A percentile compares a stretch with the other conserved stretches of the same genome.
phyloP scores from a whole-genome alignment of 2,329 filamentous ascomycete genomes.

The Phyllosticta capitalensis region DNA sequence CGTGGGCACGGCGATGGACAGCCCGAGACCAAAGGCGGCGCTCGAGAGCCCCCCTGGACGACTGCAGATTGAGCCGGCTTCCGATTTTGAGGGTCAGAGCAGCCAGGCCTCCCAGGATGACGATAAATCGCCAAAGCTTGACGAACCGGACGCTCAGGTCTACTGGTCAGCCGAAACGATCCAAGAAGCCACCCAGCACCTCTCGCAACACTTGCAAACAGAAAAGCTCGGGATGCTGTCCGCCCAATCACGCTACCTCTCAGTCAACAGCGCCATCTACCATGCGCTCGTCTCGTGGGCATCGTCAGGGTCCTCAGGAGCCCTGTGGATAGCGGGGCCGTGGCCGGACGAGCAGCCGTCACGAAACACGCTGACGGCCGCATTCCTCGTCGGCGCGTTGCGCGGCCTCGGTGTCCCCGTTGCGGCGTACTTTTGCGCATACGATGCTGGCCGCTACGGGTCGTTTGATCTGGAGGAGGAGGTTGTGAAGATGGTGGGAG shows the following conservation, averaged over 20 bases:
- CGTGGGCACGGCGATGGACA: background rate
- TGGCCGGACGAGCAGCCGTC: background rate
- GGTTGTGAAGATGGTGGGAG: background rate
- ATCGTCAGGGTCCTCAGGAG: background rate
- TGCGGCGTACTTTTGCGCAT: slow-evolving; percentile 13
- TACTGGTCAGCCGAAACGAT: background rate
- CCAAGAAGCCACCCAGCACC: background rate
- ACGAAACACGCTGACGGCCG: background rate
- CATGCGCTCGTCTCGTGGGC: background rate
- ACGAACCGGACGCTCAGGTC: background rate
- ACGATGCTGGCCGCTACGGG: slow-evolving; percentile 9
- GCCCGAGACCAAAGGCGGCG: background rate
- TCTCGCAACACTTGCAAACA: background rate
- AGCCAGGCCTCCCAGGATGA: background rate
- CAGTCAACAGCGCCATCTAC: background rate
- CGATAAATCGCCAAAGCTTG: background rate
- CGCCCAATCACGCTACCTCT: background rate
- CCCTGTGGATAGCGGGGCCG: background rate
- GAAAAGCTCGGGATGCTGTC: background rate
- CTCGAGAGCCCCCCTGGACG: background rate
- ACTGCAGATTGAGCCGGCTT: background rate
- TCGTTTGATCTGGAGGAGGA: background rate
- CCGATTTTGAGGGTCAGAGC: background rate
- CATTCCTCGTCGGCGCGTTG: background rate
- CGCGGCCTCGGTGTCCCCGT: background rate